Evolutionary conservation across 176 grass and related monocot species (phyloP), one percentile per base, ranked within the genome.

Genomic region (Avena eriantha): DNA sequence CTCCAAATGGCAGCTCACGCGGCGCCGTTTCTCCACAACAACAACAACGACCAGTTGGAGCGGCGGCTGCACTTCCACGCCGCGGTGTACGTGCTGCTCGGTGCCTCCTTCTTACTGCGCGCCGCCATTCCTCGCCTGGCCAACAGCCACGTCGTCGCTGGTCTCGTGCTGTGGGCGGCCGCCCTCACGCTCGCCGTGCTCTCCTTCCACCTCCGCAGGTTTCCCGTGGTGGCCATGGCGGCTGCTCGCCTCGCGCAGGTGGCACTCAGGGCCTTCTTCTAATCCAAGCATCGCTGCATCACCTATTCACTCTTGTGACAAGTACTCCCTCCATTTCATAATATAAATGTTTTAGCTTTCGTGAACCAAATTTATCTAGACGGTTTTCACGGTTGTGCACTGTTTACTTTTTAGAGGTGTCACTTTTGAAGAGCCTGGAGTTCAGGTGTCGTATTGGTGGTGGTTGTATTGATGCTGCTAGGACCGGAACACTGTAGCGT

Each of bases 251-350:
- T 81, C 29, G 61, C 61, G 24, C 61, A 68, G 18, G 79, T 31
- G 4, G 79, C 61, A 1, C 26, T 81, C 63, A 81, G 79, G 46
- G 46, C 79, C 61, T 81, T 81, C 77, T 29, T 80, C 58, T 61
- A 17, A 56, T 70, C 8, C 35, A 70, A 68, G 14, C 11, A 35
- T 17, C 31, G 14, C 26, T 69, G 66, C 8, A 35, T 31, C 66
- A 35, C 33, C 7, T 16, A 31, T 68, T 68, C 1, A 68, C 66
- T 69, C 16, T 36, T 36, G 65, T 41, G 29, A 29, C 29, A 29
- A 29, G 29, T 29, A 29, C 29, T 29, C 29, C 1, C 29, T 29
- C 29, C 29, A 2, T 29, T 29, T 29, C 29, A 29, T 29, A 29
- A 29, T 29, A 29, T 29, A 29, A 29, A 29, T 29, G 2, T 29